phyloP scores from a whole-genome alignment of 2,329 filamentous ascomycete genomes.

The Penicillium freii region DNA sequence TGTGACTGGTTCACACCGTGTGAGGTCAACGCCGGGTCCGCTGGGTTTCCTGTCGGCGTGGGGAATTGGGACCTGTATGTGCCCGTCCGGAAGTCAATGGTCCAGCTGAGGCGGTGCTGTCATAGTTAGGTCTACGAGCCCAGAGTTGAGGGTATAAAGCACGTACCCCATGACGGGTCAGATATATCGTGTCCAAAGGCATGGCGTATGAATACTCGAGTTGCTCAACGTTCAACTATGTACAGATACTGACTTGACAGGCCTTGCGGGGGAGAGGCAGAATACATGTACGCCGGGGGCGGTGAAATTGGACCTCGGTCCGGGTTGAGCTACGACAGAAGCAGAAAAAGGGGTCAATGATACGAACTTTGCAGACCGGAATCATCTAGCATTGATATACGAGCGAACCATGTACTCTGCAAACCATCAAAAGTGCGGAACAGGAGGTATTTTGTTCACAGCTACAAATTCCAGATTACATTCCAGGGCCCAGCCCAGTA shows the following conservation, averaged over 20 bases:
- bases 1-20: slow-evolving; percentile 81
- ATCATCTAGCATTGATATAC: slow-evolving; percentile 22
- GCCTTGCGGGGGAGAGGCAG: slow-evolving; percentile 23
- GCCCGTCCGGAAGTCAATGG: slow-evolving; percentile 76
- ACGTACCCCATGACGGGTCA: slow-evolving; percentile 72
- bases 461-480: slow-evolving; percentile 26
- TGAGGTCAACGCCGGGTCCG: slow-evolving; percentile 81
- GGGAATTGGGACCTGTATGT: slow-evolving; percentile 70
- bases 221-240: slow-evolving; percentile 4
- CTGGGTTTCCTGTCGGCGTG: slow-evolving; percentile 82
- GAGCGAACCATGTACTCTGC: slow-evolving; percentile 26
- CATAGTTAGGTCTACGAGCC: background rate
- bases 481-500: slow-evolving; percentile 25
- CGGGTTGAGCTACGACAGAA: background rate
- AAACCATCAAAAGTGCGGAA: slow-evolving; percentile 20
- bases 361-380: slow-evolving; percentile 16
- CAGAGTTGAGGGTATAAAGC: background rate
- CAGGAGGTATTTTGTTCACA: slow-evolving; percentile 19
- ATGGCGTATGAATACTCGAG: slow-evolving; percentile 41
- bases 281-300: slow-evolving; percentile 1
- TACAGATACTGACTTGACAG: background rate
- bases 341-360: background rate
- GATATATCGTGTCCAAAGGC: slow-evolving; percentile 69
- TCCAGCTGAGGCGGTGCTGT: slow-evolving; percentile 89
- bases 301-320: slow-evolving; percentile 3